Evolutionary conservation across 2,329 filamentous ascomycete genomes (phyloP).

Genomic region (Fusarium armeniacum): DNA sequence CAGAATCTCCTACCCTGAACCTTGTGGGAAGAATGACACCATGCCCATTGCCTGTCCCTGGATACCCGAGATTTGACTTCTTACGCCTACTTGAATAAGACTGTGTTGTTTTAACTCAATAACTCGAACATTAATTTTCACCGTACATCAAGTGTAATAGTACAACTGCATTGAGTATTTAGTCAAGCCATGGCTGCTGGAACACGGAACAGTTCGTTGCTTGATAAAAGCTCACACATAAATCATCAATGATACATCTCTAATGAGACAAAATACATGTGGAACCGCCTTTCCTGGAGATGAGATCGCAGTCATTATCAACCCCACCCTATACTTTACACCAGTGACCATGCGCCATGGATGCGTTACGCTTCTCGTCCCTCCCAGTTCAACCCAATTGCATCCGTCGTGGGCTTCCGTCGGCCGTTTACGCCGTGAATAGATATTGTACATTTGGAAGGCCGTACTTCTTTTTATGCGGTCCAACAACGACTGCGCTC

Average conservation of each 20-base stretch:
- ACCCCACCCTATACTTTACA: slow-evolving; percentile 49
- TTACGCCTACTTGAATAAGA: background rate
- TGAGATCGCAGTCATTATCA: slow-evolving; percentile 51
- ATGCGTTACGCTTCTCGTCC: slow-evolving; percentile 41
- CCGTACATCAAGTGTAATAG: background rate
- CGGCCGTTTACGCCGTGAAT: slow-evolving; percentile 49
- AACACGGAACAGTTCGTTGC: background rate
- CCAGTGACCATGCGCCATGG: slow-evolving; percentile 41
- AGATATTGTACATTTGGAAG: slow-evolving; percentile 50
- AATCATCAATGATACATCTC: slow-evolving; percentile 45
- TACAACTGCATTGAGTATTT: background rate
- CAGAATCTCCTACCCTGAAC: slow-evolving; percentile 24
- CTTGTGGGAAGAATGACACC: no score
- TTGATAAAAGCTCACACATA: slow-evolving; percentile 38
- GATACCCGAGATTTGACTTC: no score
- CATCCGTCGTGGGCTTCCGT: slow-evolving; percentile 42
- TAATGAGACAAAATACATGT: slow-evolving; percentile 50
- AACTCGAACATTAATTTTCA: background rate
- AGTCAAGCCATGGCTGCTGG: background rate
- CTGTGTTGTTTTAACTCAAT: background rate
- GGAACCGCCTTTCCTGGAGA: slow-evolving; percentile 49
- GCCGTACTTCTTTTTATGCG: slow-evolving; percentile 27
- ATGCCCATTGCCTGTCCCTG: background rate
- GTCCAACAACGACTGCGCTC: slow-evolving; percentile 43
- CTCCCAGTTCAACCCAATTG: slow-evolving; percentile 38